These are phyloP conservation scores for Citrullus mucosospermus DNA, from an alignment of 306 rosid species.

Conservation along the genomic window DNA sequence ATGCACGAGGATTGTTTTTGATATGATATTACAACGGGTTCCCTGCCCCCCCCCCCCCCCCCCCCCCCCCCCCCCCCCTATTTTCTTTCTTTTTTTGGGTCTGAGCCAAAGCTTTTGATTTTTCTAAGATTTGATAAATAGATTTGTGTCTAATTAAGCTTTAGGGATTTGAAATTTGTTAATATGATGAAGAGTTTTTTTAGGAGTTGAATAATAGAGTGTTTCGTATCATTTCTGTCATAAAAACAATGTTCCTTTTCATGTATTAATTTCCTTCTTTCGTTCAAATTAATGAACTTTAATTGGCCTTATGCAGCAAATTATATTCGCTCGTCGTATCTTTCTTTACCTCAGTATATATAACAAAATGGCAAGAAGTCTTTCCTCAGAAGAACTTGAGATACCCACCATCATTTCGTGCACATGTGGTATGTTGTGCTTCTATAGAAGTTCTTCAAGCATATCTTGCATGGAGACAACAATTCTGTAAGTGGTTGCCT, in stretches of 20 bases:
- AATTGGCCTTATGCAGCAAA: slow-evolving; percentile 33
- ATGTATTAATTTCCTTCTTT: not conserved
- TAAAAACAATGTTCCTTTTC: not conserved
- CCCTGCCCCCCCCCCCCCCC: too few relatives aligned
- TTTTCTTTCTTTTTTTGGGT: not conserved
- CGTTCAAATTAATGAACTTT: not conserved
- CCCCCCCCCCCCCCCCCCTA: too few relatives aligned
- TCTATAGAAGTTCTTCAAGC: slow-evolving; percentile 58
- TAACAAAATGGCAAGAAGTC: slow-evolving; percentile 48
- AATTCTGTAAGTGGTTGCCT: slow-evolving; percentile 30
- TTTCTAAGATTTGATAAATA: not conserved
- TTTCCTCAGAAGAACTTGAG: slow-evolving; percentile 40
- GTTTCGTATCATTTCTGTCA: not conserved
- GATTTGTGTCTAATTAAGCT: not conserved
- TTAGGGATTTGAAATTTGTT: not conserved
- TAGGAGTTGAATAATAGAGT: not conserved
- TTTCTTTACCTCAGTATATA: slow-evolving; percentile 51
- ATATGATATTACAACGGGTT: not conserved
- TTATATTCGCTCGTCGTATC: slow-evolving; percentile 53
- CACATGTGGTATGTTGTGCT: slow-evolving; percentile 47
- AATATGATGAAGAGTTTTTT: not conserved
- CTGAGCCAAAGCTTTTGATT: not conserved
- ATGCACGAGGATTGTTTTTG: not conserved
- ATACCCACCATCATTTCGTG: slow-evolving; percentile 47
- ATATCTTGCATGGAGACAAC: slow-evolving; percentile 77